These are phyloP conservation scores for Pythium aphanidermatum DNA, from an alignment of 352 stramenopile species.

Conservation along the genomic window DNA sequence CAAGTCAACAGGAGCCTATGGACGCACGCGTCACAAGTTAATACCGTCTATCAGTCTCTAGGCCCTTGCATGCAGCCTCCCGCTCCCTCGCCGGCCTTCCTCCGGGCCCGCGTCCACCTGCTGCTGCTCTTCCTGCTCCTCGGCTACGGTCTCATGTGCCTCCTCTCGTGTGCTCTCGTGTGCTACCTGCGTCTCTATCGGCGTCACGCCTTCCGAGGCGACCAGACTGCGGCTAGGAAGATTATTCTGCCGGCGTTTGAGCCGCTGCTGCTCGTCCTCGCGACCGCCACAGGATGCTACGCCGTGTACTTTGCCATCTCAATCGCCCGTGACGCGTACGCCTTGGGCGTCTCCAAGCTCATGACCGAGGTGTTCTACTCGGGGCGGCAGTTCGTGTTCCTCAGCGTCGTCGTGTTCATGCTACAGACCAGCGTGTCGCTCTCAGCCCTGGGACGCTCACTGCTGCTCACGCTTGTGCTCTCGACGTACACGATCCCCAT, in stretches of 20 bases:
- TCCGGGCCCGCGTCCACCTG: constrained; percentile 1
- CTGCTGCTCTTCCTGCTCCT: constrained; percentile 10
- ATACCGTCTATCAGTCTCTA: no score
- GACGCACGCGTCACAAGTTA: no score
- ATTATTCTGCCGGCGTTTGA: constrained; percentile 71
- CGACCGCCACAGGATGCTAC: constrained; percentile 2
- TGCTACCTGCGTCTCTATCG: constrained; percentile 51
- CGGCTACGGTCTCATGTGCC: constrained; percentile 12
- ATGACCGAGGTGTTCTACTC: constrained; percentile 45
- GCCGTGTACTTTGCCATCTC: constrained; percentile 21
- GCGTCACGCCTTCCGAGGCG: constrained; percentile 34
- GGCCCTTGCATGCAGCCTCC: neutral
- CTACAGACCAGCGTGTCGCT: constrained; percentile 49
- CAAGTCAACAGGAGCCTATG: no score
- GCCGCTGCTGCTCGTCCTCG: constrained; percentile 34
- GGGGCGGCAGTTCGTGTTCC: constrained; percentile 51
- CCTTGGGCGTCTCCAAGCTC: constrained; percentile 17
- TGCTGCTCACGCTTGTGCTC: constrained; percentile 36
- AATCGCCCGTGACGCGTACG: constrained; percentile 25
- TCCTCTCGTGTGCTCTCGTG: constrained; percentile 21
- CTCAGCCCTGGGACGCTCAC: constrained; percentile 34
- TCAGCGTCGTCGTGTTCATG: constrained; percentile 63
- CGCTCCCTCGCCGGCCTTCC: constrained; percentile 1
- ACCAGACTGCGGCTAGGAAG: constrained; percentile 37
- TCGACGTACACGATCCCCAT: constrained; percentile 54